Evolutionary conservation across 2,329 filamentous ascomycete genomes (phyloP).

Genomic region (Neofusicoccum parvum): DNA sequence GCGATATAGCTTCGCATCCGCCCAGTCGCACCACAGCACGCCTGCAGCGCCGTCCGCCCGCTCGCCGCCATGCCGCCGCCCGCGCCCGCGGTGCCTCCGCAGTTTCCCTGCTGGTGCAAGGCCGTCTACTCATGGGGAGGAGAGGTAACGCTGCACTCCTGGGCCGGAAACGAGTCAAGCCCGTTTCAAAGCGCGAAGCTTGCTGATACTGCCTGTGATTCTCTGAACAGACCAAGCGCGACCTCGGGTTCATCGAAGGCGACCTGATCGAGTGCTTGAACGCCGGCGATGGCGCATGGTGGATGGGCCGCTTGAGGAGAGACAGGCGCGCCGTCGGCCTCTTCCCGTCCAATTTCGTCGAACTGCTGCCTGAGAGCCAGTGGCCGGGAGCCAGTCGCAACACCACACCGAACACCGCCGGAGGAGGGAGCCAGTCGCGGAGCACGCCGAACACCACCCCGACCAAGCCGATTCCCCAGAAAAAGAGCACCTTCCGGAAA

Average conservation of each 20-base stretch:
- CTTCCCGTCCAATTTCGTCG: conserved; percentile 97
- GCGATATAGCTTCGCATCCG: conserved; percentile 9
- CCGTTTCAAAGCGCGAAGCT: conserved; percentile 10
- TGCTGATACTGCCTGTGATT: conserved; percentile 27
- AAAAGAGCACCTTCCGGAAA: conserved; percentile 63
- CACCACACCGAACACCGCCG: conserved; percentile 48
- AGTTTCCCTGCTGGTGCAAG: conserved; percentile 89
- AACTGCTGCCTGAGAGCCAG: conserved; percentile 82
- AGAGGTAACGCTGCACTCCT: conserved; percentile 52
- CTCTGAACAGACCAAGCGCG: conserved; percentile 70
- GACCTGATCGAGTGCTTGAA: conserved; percentile 98
- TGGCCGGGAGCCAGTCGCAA: conserved; percentile 69
- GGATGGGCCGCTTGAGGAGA: conserved; percentile 88
- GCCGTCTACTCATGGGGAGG: conserved; percentile 93
- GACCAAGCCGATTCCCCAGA: conserved; percentile 52
- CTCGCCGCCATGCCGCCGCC: conserved; percentile 45
- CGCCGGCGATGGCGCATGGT: conserved; percentile 96
- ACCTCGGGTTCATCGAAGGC: conserved; percentile 95
- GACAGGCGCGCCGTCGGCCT: conserved; percentile 89
- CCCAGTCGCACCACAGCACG: background rate
- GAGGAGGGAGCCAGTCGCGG: background rate
- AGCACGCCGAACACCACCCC: conserved; percentile 28
- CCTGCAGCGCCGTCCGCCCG: background rate
- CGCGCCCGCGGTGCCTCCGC: conserved; percentile 63
- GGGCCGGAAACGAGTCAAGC: background rate